Base-by-base conservation (phyloP, 768 basidiomycete genomes). In the Boletus subcaerulescens region DNA sequence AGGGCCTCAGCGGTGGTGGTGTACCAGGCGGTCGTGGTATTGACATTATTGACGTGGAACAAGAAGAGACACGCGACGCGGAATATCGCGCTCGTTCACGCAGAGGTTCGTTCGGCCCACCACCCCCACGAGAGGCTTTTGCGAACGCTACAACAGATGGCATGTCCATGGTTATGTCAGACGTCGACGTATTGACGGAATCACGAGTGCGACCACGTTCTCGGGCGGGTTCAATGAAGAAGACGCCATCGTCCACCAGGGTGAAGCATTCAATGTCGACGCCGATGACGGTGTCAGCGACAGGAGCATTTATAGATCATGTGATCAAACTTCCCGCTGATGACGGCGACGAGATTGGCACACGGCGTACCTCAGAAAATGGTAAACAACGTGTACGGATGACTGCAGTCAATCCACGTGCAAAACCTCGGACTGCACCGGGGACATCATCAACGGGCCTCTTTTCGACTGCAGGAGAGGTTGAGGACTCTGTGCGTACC, bases 21-120 rank as follows among this genome's bases (percentile, higher is more conserved):
- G 45, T 74, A 55, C 63, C 63, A 32, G 65, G 69, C 35, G 69
- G 68, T 54, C 63, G 66, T 39, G 58, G 71, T 29, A 33, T 70
- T 5, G 69, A 65, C 4, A 45, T 9, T 8, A 54, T 69, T 10
- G 58, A 67, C n/a, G 14, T 64, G 11, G 60, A 65, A 5, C 41
- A 40, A 4, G 71, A 72, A 5, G 59, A 66, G 44, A 33, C 22
- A 10, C 63, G 60, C 6, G 62, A 71, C 29, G 46, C 40, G 8
- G 53, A 55, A 12, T 53, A 61, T 41, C 51, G 20, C 18, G 39
- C 22, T 13, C 61, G 58, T 40, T 31, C n/a, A 3, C 38, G 15
- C 26, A 20, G 20, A 15, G 4, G 14, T 17, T 7, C 10, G 7
- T 3, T 13, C n/a, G 22, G 20, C 20, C 3, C 11, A 8, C 47